Percentiles rank a stretch among this genome's conserved stretches.
phyloP scores from a whole-genome alignment of 2,329 filamentous ascomycete species.

The Curvularia lunata region DNA sequence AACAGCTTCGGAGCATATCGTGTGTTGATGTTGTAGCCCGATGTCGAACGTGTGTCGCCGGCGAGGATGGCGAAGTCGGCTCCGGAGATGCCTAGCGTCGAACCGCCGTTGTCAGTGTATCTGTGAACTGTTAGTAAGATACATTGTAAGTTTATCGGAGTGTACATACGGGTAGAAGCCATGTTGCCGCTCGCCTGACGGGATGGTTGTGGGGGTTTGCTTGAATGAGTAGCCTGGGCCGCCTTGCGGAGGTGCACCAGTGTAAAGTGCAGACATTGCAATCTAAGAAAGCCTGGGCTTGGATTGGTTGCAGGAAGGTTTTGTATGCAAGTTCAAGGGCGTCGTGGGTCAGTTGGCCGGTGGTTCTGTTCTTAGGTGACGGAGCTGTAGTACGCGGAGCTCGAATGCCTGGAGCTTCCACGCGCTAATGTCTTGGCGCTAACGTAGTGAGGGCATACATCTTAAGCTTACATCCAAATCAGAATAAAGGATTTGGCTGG shows the following conservation, averaged over 20 bases:
- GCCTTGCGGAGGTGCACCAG: constrained; percentile 57
- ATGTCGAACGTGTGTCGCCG: constrained; percentile 93
- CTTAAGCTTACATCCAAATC: not conserved
- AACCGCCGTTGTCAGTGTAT: constrained; percentile 98
- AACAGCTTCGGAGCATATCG: constrained; percentile 95
- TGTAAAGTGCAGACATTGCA: constrained; percentile 62
- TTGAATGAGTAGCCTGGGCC: constrained; percentile 67
- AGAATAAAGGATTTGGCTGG: not conserved
- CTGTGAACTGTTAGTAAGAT: constrained; percentile 54
- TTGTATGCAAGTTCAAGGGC: constrained; percentile 19
- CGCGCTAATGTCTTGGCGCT: constrained; percentile 17
- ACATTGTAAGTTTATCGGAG: constrained; percentile 6
- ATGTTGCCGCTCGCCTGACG: constrained; percentile 68
- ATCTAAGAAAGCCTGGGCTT: not conserved
- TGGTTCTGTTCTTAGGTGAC: constrained; percentile 26
- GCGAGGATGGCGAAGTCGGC: constrained; percentile 95
- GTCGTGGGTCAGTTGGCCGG: constrained; percentile 20
- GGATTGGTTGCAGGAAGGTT: constrained; percentile 1
- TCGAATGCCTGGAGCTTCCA: constrained; percentile 25
- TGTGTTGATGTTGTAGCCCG: constrained; percentile 97
- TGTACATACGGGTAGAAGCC: constrained; percentile 85
- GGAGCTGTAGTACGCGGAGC: constrained; percentile 40
- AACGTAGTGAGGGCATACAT: constrained; percentile 12
- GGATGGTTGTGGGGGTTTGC: constrained; percentile 55
- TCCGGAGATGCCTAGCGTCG: constrained; percentile 92